These are phyloP conservation scores for Candida palmyrensis DNA, from an alignment of 805 yeast genomes.

Conservation along the genomic window DNA sequence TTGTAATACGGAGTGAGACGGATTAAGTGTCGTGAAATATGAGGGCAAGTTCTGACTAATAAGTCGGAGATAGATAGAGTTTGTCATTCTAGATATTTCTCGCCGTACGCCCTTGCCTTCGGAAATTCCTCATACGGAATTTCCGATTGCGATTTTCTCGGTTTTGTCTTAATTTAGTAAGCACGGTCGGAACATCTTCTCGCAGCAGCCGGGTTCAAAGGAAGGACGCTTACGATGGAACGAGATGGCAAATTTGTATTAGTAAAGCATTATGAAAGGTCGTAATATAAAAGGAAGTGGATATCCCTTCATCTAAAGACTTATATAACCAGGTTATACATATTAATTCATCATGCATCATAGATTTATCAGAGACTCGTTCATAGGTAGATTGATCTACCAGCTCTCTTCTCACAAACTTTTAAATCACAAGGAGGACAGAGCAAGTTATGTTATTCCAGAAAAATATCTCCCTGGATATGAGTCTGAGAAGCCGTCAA, in stretches of 20 bases:
- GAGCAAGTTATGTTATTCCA: conserved; percentile 23
- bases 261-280: not conserved
- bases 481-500: not conserved
- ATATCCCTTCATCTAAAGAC: not conserved
- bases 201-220: too few relatives aligned
- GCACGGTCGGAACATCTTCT: too few relatives aligned
- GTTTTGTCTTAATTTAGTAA: too few relatives aligned
- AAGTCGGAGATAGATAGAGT: too few relatives aligned
- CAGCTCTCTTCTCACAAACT: conserved; percentile 21
- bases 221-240: too few relatives aligned
- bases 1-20: too few relatives aligned
- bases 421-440: conserved; percentile 23
- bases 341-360: conserved; percentile 3
- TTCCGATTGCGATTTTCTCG: too few relatives aligned
- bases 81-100: too few relatives aligned
- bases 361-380: conserved; percentile 26
- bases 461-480: conserved; percentile 20
- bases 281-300: not conserved
- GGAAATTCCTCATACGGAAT: too few relatives aligned
- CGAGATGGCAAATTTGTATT: not conserved
- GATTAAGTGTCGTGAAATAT: too few relatives aligned
- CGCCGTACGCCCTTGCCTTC: too few relatives aligned
- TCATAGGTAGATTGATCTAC: conserved; percentile 24
- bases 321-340: not conserved
- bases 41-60: too few relatives aligned